Evolutionary conservation across 768 basidiomycete genomes (phyloP).

Genomic region (Trametopsis cervina): DNA sequence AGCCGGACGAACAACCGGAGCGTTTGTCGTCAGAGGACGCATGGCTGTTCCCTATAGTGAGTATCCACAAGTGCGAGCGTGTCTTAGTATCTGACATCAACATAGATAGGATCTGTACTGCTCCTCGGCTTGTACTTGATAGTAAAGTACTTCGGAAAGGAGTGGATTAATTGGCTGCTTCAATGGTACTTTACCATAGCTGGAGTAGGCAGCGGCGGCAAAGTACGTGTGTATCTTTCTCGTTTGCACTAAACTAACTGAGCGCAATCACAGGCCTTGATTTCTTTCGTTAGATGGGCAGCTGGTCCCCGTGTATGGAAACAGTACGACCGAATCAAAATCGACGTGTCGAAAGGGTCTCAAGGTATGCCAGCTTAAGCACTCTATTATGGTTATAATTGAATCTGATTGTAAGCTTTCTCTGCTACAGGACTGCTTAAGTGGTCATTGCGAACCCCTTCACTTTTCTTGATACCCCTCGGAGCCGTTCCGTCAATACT

Average conservation of each 20-base stretch:
- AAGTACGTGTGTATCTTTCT: slow-evolving; percentile 32
- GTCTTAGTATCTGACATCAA: slow-evolving; percentile 1
- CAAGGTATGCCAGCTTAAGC: slow-evolving; percentile 30
- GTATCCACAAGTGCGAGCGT: slow-evolving; percentile 21
- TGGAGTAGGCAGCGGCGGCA: slow-evolving; percentile 63
- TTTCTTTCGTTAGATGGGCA: slow-evolving; percentile 41
- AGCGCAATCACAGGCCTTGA: slow-evolving; percentile 35
- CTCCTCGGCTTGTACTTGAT: slow-evolving; percentile 64
- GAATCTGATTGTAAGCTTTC: slow-evolving; percentile 15
- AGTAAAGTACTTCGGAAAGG: slow-evolving; percentile 69
- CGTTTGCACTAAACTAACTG: background rate
- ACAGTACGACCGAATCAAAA: slow-evolving; percentile 39
- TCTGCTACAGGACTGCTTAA: slow-evolving; percentile 26
- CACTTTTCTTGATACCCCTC: slow-evolving; percentile 48
- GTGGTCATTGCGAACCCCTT: slow-evolving; percentile 52
- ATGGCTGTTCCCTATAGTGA: slow-evolving; percentile 69
- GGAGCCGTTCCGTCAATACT: slow-evolving; percentile 58
- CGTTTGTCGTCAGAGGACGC: slow-evolving; percentile 63
- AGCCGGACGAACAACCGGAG: slow-evolving; percentile 54
- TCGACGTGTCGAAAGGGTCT: slow-evolving; percentile 39
- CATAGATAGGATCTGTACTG: slow-evolving; percentile 60
- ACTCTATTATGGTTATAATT: slow-evolving; percentile 14
- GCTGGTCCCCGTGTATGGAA: slow-evolving; percentile 53
- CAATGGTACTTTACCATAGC: slow-evolving; percentile 68
- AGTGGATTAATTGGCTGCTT: slow-evolving; percentile 79